phyloP scores from a whole-genome alignment of 441 rosid species.

The Isatis lusitanica region DNA sequence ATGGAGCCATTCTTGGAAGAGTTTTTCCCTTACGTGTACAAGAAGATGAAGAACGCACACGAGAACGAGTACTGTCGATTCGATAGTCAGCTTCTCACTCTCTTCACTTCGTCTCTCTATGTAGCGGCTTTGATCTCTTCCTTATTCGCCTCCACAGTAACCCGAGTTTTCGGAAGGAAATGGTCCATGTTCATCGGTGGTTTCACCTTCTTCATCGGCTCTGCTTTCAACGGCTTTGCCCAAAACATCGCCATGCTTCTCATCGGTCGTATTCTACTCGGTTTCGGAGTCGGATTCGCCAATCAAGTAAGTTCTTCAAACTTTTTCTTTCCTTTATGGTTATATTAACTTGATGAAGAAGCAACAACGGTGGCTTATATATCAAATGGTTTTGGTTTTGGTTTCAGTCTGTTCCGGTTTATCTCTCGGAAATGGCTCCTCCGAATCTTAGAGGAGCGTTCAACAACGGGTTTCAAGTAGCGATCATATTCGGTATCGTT shows the following conservation, averaged over 20 bases:
- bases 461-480: conserved; percentile 51
- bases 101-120: conserved; percentile 51
- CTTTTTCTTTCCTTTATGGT: not conserved
- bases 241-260: conserved; percentile 43
- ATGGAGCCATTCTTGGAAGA: conserved; percentile 40
- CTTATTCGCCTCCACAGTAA: conserved; percentile 42
- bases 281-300: conserved; percentile 50
- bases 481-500: conserved; percentile 53
- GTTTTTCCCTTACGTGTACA: conserved; percentile 37
- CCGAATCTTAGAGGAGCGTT: conserved; percentile 46
- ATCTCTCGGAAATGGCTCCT: conserved; percentile 58
- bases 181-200: conserved; percentile 46
- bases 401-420: conserved; percentile 55
- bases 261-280: conserved; percentile 50
- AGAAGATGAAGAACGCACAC: conserved; percentile 33
- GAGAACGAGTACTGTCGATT: conserved; percentile 43
- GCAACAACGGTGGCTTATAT: not conserved
- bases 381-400: conserved; percentile 6
- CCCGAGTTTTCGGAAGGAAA: conserved; percentile 41
- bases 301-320: conserved; percentile 38
- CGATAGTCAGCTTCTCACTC: conserved; percentile 40
- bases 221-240: conserved; percentile 44
- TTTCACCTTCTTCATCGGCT: conserved; percentile 41
- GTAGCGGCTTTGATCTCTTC: conserved; percentile 50
- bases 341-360: conserved; percentile 1